Evolutionary conservation across 176 grass and related monocot species (phyloP).

Genomic region (Rhynchospora tenuis): DNA sequence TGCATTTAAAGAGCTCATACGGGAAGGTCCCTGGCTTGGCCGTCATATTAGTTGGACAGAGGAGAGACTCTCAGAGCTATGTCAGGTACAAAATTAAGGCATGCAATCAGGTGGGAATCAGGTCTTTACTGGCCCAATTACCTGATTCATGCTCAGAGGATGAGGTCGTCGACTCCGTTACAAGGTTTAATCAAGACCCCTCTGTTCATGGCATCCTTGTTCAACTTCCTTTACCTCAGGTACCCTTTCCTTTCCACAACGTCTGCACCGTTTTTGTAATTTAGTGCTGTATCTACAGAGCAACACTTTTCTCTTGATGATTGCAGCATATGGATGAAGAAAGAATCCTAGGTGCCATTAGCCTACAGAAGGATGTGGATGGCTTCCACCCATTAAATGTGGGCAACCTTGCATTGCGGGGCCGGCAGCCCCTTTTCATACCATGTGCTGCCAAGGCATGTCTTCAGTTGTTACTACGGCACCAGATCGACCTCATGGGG

Average conservation of each 20-base stretch:
- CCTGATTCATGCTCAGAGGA: conserved; percentile 61
- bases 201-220: conserved; percentile 93
- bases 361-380: conserved; percentile 87
- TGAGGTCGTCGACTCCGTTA: conserved; percentile 54
- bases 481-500: conserved; percentile 62
- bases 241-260: conserved; percentile 23
- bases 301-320: conserved; percentile 16
- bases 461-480: conserved; percentile 61
- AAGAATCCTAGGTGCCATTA: conserved; percentile 57
- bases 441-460: conserved; percentile 93
- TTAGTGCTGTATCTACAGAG: not conserved
- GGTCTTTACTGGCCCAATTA: conserved; percentile 55
- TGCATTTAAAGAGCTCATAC: conserved; percentile 41
- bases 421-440: conserved; percentile 62
- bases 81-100: conserved; percentile 76
- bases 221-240: conserved; percentile 82
- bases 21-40: conserved; percentile 69
- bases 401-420: conserved; percentile 81
- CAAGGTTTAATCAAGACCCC: conserved; percentile 70
- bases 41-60: conserved; percentile 74
- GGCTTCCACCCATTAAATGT: conserved; percentile 89
- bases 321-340: conserved; percentile 89
- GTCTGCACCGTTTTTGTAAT: not conserved
- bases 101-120: conserved; percentile 87
- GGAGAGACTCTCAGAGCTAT: conserved; percentile 79